phyloP scores from a whole-genome alignment of 2,329 filamentous ascomycete genomes.

The Exophiala bonariae region DNA sequence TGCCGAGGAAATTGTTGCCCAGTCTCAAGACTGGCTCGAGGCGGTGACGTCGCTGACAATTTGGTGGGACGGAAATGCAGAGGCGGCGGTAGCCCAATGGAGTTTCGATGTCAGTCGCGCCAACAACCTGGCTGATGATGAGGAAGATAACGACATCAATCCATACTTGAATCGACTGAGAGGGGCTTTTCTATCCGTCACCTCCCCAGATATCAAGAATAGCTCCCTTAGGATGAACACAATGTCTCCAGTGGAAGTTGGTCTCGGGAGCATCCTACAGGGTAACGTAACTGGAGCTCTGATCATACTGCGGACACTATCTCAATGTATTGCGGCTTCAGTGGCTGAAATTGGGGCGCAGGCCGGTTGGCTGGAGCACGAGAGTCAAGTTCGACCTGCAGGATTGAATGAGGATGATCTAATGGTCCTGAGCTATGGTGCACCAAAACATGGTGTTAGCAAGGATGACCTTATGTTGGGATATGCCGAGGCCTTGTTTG shows the following conservation, averaged over 20 bases:
- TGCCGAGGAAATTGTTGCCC: conserved; percentile 70
- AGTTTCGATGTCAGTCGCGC: conserved; percentile 47
- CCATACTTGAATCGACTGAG: conserved; percentile 74
- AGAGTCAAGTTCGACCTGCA: conserved; percentile 39
- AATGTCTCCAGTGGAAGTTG: conserved; percentile 74
- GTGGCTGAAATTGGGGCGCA: conserved; percentile 82
- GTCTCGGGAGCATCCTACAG: conserved; percentile 78
- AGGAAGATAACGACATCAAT: conserved; percentile 46
- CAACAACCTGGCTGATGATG: conserved; percentile 30
- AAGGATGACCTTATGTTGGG: conserved; percentile 77
- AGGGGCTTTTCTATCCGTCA: conserved; percentile 65
- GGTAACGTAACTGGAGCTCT: conserved; percentile 76
- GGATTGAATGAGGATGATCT: conserved; percentile 81
- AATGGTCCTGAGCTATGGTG: conserved; percentile 73
- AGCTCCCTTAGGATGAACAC: conserved; percentile 70
- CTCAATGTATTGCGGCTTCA: conserved; percentile 73
- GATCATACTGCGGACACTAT: conserved; percentile 75
- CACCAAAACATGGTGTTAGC: conserved; percentile 63
- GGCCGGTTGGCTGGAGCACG: conserved; percentile 72
- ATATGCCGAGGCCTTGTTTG: conserved; percentile 68
- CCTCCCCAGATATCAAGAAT: conserved; percentile 61
- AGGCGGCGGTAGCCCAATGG: conserved; percentile 45
- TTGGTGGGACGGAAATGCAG: conserved; percentile 88
- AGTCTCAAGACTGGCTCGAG: conserved; percentile 89
- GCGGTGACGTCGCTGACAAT: conserved; percentile 78